Base-by-base conservation (phyloP, 2,329 filamentous ascomycete genomes). In the Dactylellina drechsleri region DNA sequence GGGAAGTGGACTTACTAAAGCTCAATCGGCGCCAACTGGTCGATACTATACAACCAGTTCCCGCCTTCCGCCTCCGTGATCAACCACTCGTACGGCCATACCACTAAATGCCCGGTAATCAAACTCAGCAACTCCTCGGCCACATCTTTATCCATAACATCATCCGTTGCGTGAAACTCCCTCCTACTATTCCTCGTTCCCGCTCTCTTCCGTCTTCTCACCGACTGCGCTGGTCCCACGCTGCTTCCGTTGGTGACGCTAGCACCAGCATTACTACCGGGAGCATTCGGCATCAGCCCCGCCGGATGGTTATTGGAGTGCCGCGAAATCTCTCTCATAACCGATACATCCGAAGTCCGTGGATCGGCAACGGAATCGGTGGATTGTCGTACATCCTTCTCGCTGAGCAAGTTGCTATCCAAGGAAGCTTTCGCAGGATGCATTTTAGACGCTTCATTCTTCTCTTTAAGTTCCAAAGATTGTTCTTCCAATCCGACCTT, bases 61-160 rank as follows among this genome's bases (percentile, higher is more conserved):
- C 93, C 92, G 78, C 92, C 93, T 80, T 90, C 88, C 84, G 98
- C 95, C 83, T 98, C 95, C 66, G 90, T 91, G 79, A 91, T 87
- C 64, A 97, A 87, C 93, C 96, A 99, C 80, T 99, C 92, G 82
- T 98, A 97, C 4, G 95, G 95, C 85, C 96, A 99, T 77, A 92
- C 84, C 26, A 99, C 93, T 61, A 99, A 82, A 81, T 93, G 89
- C 0, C 95, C 95, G 82, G 98, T 94, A 26, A 95, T 87, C 83
- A 95, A 84, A 77, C 88, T 87, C 78, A 97, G 84, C 78, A 98
- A 83, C 78, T 92, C 90, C 81, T 96, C 93, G 0, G 93, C 92
- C 78, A 96, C 92, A 4, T 87, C 86, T 65, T 87, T 88, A 28
- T 87, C 86, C 62, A 97, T 85, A 77, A 97, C 84, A 60, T 96